Conservation (phyloP, 192 early-diverging fungal genomes). For the Backusella macrospora region DNA sequence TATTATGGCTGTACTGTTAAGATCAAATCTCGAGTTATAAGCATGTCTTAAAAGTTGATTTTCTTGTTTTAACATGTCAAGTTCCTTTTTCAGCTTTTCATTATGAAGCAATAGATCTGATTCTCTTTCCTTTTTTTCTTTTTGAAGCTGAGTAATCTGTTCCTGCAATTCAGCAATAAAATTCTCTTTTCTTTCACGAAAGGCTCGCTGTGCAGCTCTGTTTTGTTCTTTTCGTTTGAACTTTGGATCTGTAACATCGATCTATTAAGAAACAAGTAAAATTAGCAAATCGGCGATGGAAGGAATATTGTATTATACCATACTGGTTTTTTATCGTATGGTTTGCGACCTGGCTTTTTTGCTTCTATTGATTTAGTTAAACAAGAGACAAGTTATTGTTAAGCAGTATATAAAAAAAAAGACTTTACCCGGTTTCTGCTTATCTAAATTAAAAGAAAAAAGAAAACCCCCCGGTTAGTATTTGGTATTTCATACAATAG, state of each 20-base stretch:
- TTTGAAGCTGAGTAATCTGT: not conserved
- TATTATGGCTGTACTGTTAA: not conserved
- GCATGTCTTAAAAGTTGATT: not conserved
- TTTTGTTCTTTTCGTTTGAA: constrained; percentile 14
- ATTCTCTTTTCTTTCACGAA: constrained; percentile 3
- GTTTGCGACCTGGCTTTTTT: constrained; percentile 9
- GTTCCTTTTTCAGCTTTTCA: not conserved
- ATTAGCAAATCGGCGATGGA: not conserved
- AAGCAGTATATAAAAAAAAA: not conserved
- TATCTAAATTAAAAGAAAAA: not conserved
- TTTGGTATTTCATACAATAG: not conserved
- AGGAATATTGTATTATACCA: no score
- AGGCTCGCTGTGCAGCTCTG: constrained; percentile 15
- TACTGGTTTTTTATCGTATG: constrained; percentile 4
- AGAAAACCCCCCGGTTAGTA: not conserved
- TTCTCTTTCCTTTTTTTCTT: constrained; percentile 8
- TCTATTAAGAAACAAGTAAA: not conserved
- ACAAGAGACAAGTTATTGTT: not conserved
- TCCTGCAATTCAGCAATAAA: not conserved
- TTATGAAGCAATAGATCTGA: not conserved
- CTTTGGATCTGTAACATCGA: not conserved
- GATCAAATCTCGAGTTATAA: not conserved
- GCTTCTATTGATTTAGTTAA: not conserved
- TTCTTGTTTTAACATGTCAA: not conserved
- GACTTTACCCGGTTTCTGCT: not conserved